Conservation (phyloP, 2,329 filamentous ascomycete genomes). For the Cytospora mali region DNA sequence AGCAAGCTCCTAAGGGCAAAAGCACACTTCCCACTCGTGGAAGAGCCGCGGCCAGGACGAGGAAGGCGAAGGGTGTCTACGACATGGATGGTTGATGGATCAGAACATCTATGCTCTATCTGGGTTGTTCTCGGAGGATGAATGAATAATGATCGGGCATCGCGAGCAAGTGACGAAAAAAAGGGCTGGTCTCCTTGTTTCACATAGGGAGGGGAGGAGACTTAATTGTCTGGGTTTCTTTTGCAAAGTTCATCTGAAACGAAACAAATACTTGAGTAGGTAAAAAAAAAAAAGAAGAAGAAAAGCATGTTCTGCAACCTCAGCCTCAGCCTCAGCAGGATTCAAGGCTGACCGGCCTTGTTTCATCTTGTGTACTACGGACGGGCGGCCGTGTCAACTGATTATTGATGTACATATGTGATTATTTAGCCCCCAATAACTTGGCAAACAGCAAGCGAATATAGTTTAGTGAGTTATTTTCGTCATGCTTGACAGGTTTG, state of each 20-base stretch:
- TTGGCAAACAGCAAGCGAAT: too few species aligned
- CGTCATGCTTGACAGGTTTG: not conserved
- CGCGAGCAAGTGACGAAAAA: not conserved
- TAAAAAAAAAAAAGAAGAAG: not conserved
- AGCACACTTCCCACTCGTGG: slow-evolving; percentile 21
- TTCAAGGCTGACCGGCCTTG: not conserved
- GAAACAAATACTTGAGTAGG: too few species aligned
- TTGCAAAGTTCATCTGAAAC: not conserved
- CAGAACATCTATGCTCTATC: not conserved
- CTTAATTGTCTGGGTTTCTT: not conserved
- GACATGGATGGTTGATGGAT: slow-evolving; percentile 3
- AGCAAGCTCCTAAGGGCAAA: slow-evolving; percentile 25
- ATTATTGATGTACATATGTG: too few species aligned
- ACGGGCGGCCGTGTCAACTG: too few species aligned
- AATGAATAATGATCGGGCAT: not conserved
- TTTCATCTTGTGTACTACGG: too few species aligned
- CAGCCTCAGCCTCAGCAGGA: not conserved
- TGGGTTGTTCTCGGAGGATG: not conserved
- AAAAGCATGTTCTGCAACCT: not conserved
- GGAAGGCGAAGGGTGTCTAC: slow-evolving; percentile 26
- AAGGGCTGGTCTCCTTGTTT: not conserved
- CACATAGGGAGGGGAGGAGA: not conserved
- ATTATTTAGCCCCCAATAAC: too few species aligned
- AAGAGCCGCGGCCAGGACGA: slow-evolving; percentile 17
- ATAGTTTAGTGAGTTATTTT: not conserved